A percentile compares a stretch with the other conserved stretches of the same genome.
These are phyloP conservation scores for Aristolochia fimbriata DNA, from an alignment of 164 flowering plant genomes.

Conservation along the genomic window DNA sequence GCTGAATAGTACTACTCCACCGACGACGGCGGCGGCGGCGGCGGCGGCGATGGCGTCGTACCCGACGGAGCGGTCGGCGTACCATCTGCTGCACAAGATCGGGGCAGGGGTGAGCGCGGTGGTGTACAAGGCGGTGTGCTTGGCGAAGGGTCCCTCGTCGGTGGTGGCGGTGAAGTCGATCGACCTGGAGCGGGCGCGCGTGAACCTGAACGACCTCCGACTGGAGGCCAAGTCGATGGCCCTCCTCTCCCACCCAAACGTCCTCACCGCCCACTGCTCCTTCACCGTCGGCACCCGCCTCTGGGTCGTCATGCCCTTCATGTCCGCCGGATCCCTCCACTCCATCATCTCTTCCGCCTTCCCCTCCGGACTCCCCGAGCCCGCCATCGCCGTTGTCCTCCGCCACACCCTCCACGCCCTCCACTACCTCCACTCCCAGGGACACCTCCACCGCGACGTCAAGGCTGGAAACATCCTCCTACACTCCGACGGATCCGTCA, in stretches of 20 bases:
- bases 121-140: conserved; percentile 66
- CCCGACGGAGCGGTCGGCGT: conserved; percentile 47
- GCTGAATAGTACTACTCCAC: background rate
- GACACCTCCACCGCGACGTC: conserved; percentile 68
- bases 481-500: conserved; percentile 49
- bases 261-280: conserved; percentile 64
- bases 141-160: conserved; percentile 28
- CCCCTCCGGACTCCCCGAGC: conserved; percentile 56
- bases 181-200: conserved; percentile 46
- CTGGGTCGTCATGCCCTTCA: conserved; percentile 94
- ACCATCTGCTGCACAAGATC: conserved; percentile 45
- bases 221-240: conserved; percentile 59
- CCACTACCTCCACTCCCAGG: conserved; percentile 68
- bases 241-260: conserved; percentile 72
- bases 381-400: conserved; percentile 49
- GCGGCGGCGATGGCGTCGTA: background rate
- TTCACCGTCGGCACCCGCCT: conserved; percentile 61
- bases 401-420: conserved; percentile 55
- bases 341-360: conserved; percentile 56
- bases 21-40: background rate
- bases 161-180: conserved; percentile 70
- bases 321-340: conserved; percentile 74
- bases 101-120: conserved; percentile 58
- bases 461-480: conserved; percentile 75
- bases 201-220: conserved; percentile 38